Conservation (phyloP, 306 rosid genomes). For the Rosa rugosa region DNA sequence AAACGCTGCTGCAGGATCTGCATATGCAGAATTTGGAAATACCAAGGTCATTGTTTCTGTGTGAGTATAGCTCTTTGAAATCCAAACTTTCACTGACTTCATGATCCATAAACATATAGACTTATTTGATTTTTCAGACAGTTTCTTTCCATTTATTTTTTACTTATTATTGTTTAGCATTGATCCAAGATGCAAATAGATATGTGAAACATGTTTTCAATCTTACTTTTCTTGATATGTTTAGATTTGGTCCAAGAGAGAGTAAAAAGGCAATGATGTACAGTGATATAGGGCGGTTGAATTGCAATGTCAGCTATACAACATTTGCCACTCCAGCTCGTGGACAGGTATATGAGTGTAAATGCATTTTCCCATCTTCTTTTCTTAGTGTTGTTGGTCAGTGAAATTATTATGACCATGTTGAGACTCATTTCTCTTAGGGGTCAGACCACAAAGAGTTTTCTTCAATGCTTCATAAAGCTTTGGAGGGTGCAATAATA, state of each 20-base stretch:
- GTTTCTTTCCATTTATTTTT: neutral
- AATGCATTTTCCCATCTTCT: neutral
- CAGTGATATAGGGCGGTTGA: constrained; percentile 82
- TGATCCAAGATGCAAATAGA: neutral
- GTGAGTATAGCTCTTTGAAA: constrained; percentile 50
- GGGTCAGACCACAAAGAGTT: constrained; percentile 77
- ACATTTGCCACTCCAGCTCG: constrained; percentile 82
- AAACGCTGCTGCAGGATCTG: constrained; percentile 94
- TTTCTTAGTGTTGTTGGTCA: neutral
- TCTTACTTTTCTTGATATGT: neutral
- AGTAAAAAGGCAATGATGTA: constrained; percentile 96
- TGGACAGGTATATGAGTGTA: constrained; percentile 57
- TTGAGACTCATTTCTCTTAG: constrained; percentile 33
- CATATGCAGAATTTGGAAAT: constrained; percentile 90
- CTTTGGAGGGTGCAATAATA: constrained; percentile 91
- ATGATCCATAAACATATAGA: neutral
- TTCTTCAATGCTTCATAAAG: constrained; percentile 81
- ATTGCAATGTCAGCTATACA: constrained; percentile 81
- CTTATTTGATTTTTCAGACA: too few relatives aligned
- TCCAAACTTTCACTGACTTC: neutral
- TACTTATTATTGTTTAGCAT: neutral
- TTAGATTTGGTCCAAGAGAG: constrained; percentile 97
- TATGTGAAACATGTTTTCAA: neutral
- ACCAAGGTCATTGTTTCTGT: constrained; percentile 96
- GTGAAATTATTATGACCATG: neutral